A percentile compares a stretch with the other conserved stretches of the same genome.
Evolutionary conservation across 371 early-diverging fungal genomes (phyloP).

Genomic region (Mortierella sp.): DNA sequence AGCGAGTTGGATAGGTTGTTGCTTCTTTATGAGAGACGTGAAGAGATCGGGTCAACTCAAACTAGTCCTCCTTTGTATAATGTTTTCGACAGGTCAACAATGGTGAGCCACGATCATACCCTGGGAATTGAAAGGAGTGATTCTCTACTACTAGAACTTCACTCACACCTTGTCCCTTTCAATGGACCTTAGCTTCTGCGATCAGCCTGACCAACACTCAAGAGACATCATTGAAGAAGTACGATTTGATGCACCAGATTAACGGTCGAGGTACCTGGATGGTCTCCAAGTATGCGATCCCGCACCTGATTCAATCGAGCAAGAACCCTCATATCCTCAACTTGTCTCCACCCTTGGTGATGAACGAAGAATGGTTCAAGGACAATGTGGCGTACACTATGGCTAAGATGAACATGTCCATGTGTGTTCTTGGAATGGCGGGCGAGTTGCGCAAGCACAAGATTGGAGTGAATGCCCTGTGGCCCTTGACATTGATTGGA

Average conservation of each 20-base stretch:
- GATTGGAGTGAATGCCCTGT: conserved; percentile 83
- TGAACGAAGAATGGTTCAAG: conserved; percentile 76
- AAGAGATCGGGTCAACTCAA: background rate
- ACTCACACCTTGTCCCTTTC: no score
- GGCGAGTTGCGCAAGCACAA: conserved; percentile 74
- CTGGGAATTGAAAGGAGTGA: no score
- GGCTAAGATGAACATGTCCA: conserved; percentile 81
- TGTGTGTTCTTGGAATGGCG: conserved; percentile 78
- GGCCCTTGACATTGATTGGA: conserved; percentile 82
- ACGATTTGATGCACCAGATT: conserved; percentile 84
- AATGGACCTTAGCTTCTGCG: conserved; percentile 63
- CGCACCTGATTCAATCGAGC: conserved; percentile 69
- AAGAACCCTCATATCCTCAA: conserved; percentile 80
- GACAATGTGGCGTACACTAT: conserved; percentile 79
- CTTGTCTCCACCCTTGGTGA: conserved; percentile 77
- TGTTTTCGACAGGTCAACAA: conserved; percentile 38
- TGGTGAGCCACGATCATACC: conserved; percentile 12
- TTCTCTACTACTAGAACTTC: no score
- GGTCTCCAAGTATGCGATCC: conserved; percentile 76
- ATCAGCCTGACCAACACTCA: conserved; percentile 76
- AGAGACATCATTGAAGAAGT: conserved; percentile 72
- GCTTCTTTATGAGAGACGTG: background rate
- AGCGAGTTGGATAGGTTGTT: conserved; percentile 56
- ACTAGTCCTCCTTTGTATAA: background rate
- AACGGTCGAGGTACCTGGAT: conserved; percentile 88